Percentiles rank a stretch among this genome's conserved stretches.
These are phyloP conservation scores for Sorghum bicolor DNA, from an alignment of 176 grass and related monocot genomes.

Conservation along the genomic window Sorghum_bicolor_NCBIv3 NC_012870.2:16604001-16604500, in stretches of 20 bases:
- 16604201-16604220: neutral
- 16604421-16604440: slow-evolving; percentile 20
- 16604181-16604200: neutral
- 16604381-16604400: neutral
- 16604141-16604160: neutral
- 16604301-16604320: neutral
- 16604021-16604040: too few species aligned
- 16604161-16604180: neutral
- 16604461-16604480: neutral
- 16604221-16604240: neutral
- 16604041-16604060: too few species aligned
- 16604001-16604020: too few species aligned
- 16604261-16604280: slow-evolving; percentile 26
- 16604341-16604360: neutral
- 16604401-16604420: neutral
- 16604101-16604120: too few species aligned
- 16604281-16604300: neutral
- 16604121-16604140: neutral
- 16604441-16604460: neutral
- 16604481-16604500: slow-evolving; percentile 26
- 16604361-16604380: neutral
- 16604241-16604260: neutral
- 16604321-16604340: neutral
- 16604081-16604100: too few species aligned
- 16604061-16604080: too few species aligned